Evolutionary conservation across 2,329 filamentous ascomycete genomes (phyloP), one percentile per base, ranked within the genome.

Genomic region (Monilinia fructicola): DNA sequence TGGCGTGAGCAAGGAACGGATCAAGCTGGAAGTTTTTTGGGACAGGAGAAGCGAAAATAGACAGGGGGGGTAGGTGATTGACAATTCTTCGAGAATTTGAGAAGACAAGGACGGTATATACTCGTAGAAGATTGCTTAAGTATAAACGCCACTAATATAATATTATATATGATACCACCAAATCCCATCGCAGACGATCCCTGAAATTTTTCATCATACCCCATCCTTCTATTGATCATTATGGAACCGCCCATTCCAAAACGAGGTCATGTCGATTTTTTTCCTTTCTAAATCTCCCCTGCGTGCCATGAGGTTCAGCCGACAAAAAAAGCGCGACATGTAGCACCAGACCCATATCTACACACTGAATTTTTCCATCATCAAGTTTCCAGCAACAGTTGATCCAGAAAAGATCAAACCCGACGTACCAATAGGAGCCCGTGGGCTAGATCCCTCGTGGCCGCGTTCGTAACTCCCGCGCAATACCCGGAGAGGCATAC

Each of bases 1-100:
- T 50, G 53, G 62, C 14, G 62, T 58, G 1, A 14, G n/a, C 1
- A 11, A 56, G 9, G 62, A 50, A 9, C n/a, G 40, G 16, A 48
- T 64, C 14, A 58, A 64, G 11, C 26, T 64, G 52, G 62, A 64
- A 31, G 40, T 64, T 10, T 10, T 64, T 64, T 28, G 53, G 62
- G 4, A 64, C 62, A 0, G 62, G 62, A 11, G 53, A 62, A 10
- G 31, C 46, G 4, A 16, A 16, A 61, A 3, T 61, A 35, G 31
- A 44, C 38, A 10, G n/a, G 14, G 6, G n/a, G 7, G 11, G 9
- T n/a, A 6, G 6, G 9, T n/a, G 7, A 4, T 18, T 23, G 18
- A 50, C 4, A 23, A 46, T 7, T 10, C 5, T 54, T 5, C 4
- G 23, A 7, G 9, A 16, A n/a, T 16, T 16, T 14, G 4, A 21